Evolutionary conservation across 2,329 filamentous ascomycete species (phyloP).

Genomic region (Penicillium sp.): DNA sequence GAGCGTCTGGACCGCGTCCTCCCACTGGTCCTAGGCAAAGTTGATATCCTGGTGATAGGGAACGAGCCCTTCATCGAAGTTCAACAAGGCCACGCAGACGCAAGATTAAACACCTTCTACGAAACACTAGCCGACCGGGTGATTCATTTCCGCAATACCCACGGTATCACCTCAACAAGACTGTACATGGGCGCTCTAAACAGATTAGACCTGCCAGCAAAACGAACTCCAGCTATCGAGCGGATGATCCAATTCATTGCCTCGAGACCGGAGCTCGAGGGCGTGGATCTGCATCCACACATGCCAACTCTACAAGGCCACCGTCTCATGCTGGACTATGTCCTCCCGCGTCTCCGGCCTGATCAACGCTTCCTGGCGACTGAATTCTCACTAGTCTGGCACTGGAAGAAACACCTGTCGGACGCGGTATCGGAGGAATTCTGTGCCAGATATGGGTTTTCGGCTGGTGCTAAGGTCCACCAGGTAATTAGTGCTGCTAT

Average conservation of each 20-base stretch:
- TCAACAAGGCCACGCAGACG: constrained; percentile 1
- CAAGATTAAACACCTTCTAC: constrained; percentile 11
- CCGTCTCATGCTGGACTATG: constrained; percentile 10
- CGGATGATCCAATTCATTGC: constrained; percentile 12
- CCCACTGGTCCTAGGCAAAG: constrained; percentile 8
- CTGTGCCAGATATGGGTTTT: constrained; percentile 6
- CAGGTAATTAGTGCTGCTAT: constrained; percentile 10
- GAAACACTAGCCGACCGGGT: constrained; percentile 8
- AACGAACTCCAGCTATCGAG: constrained; percentile 9
- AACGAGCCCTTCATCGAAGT: constrained; percentile 19
- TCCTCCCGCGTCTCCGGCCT: constrained; percentile 6
- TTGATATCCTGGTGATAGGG: constrained; percentile 15
- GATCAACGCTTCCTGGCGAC: constrained; percentile 14
- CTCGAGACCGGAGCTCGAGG: constrained; percentile 9
- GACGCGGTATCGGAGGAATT: constrained; percentile 2
- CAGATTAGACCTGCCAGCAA: constrained; percentile 12
- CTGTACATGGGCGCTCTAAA: constrained; percentile 17
- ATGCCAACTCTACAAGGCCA: constrained; percentile 9
- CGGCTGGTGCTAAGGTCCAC: constrained; percentile 1
- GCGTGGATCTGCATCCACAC: constrained; percentile 15
- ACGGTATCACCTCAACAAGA: background rate
- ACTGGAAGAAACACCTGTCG: constrained; percentile 13
- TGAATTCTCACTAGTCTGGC: constrained; percentile 16
- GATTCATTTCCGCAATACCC: constrained; percentile 5
- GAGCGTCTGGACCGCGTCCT: constrained; percentile 4